phyloP scores from a whole-genome alignment of 805 yeast genomes.

The Metschnikowia bowlesiae region DNA sequence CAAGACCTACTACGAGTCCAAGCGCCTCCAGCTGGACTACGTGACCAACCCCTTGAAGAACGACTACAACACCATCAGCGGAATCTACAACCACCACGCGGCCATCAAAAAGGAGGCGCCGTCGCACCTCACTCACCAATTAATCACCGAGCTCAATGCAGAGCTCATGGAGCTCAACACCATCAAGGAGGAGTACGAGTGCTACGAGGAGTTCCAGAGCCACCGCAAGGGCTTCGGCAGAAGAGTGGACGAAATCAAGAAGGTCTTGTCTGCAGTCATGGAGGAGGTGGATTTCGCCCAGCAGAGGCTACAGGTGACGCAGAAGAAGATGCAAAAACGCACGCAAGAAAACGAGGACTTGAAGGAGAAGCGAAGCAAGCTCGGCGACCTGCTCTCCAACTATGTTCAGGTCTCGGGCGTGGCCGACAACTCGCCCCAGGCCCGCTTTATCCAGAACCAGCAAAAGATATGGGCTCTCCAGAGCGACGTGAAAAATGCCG shows the following conservation, averaged over 20 bases:
- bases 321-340: constrained; percentile 28
- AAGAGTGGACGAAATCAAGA: constrained; percentile 39
- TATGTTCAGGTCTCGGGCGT: constrained; percentile 21
- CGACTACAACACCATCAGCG: constrained; percentile 45
- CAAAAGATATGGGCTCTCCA: constrained; percentile 42
- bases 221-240: constrained; percentile 37
- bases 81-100: constrained; percentile 44
- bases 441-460: constrained; percentile 34
- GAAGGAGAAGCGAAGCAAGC: constrained; percentile 22
- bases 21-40: constrained; percentile 63
- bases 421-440: constrained; percentile 16
- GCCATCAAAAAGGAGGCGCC: constrained; percentile 18
- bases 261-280: constrained; percentile 43
- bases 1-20: constrained; percentile 50
- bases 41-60: constrained; percentile 62
- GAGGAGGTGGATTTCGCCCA: constrained; percentile 43
- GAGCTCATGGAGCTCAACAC: constrained; percentile 40
- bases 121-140: constrained; percentile 52
- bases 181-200: constrained; percentile 40
- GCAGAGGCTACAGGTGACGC: constrained; percentile 31
- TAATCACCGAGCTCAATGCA: constrained; percentile 52
- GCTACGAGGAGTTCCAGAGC: constrained; percentile 29
- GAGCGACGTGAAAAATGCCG: constrained; percentile 40
- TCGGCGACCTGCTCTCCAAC: constrained; percentile 26
- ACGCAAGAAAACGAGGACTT: constrained; percentile 26